Evolutionary conservation across 345 rosid species (phyloP).

Genomic region (Sisymbrium altissimum): DNA sequence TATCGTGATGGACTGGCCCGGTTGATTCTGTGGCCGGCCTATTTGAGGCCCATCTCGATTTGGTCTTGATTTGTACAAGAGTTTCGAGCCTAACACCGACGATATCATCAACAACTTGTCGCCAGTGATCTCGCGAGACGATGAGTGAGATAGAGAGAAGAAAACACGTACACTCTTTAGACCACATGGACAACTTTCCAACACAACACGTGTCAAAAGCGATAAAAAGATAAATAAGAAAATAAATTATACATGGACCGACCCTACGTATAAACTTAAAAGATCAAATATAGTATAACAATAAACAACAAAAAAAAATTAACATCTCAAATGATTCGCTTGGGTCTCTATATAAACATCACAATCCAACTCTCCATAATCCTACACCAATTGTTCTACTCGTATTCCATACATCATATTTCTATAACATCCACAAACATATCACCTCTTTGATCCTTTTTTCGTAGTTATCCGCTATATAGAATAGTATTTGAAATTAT

Average conservation of each 20-base stretch:
- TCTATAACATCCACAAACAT: constrained; percentile 21
- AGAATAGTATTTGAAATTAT: background rate
- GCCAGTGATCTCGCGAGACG: background rate
- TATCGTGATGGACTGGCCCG: background rate
- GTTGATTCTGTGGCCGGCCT: background rate
- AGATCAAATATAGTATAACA: constrained; percentile 1
- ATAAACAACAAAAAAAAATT: background rate
- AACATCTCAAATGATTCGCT: constrained; percentile 21
- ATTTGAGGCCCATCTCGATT: background rate
- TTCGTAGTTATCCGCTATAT: too few species aligned
- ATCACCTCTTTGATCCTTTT: background rate
- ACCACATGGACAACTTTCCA: background rate
- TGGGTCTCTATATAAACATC: constrained; percentile 26
- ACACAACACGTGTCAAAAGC: constrained; percentile 1
- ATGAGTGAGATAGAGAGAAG: background rate
- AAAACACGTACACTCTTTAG: constrained; percentile 12
- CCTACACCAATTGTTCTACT: constrained; percentile 17
- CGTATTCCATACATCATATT: constrained; percentile 13
- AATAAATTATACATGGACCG: background rate
- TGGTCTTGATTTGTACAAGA: background rate
- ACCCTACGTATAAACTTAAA: background rate
- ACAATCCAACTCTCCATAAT: constrained; percentile 18
- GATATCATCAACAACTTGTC: background rate
- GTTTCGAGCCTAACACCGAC: background rate
- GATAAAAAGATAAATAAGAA: background rate